Conservation (phyloP, 805 yeast species). For the Pichia manshurica region DNA sequence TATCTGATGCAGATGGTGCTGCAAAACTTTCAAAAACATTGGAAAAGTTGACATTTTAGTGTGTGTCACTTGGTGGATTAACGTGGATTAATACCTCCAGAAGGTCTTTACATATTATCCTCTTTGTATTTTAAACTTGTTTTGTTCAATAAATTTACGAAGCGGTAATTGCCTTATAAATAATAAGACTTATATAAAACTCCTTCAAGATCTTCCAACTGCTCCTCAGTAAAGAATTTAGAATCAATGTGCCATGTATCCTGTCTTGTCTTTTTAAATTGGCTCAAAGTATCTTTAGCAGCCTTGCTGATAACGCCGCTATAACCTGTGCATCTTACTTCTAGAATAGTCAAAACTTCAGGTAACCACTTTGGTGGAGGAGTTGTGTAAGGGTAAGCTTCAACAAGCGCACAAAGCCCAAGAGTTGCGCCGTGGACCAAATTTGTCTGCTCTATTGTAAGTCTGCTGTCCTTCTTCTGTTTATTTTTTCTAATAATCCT, state of each 20-base stretch:
- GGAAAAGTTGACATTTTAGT: conserved; percentile 58
- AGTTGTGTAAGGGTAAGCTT: conserved; percentile 83
- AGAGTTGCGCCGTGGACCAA: conserved; percentile 77
- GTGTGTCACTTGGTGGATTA: not conserved
- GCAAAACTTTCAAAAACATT: conserved; percentile 56
- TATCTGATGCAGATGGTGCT: conserved; percentile 48
- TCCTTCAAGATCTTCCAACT: conserved; percentile 88
- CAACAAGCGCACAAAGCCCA: conserved; percentile 81
- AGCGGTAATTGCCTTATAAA: conserved; percentile 46
- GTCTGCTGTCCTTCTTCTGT: conserved; percentile 26
- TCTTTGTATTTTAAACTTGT: not conserved
- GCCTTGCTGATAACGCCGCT: conserved; percentile 78
- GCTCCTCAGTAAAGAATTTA: conserved; percentile 64
- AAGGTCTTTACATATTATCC: not conserved
- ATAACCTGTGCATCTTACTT: conserved; percentile 63
- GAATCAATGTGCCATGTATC: conserved; percentile 96
- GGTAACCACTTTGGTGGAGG: conserved; percentile 96
- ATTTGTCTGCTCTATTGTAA: conserved; percentile 38
- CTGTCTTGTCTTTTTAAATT: conserved; percentile 84
- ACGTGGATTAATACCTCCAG: no score
- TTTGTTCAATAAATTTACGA: no score
- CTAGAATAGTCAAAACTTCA: conserved; percentile 56
- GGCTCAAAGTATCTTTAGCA: conserved; percentile 74
- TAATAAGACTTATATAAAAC: conserved; percentile 90
- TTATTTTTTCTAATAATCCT: conserved; percentile 34